Conservation (phyloP, 1,139 yeast species). For the Magnusiomyces clavatus region DNA sequence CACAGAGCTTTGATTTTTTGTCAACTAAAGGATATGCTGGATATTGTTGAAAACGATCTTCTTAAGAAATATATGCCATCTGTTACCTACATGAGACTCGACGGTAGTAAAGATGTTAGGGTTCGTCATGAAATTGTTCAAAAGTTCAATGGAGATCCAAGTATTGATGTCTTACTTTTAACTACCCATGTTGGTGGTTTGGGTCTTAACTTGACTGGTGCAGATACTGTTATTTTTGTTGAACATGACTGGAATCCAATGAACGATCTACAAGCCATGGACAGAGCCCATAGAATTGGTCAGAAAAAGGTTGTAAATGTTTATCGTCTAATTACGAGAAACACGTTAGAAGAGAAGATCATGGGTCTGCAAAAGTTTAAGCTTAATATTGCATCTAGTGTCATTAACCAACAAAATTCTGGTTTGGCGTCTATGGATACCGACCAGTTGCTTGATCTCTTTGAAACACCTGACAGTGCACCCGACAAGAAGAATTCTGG, state of each 20-base stretch:
- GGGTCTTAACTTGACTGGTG: constrained; percentile 95
- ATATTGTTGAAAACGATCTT: constrained; percentile 87
- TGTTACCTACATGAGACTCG: constrained; percentile 90
- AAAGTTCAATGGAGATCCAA: constrained; percentile 91
- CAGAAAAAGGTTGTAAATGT: constrained; percentile 97
- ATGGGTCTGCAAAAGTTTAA: constrained; percentile 98
- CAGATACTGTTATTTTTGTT: constrained; percentile 95
- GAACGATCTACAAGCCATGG: constrained; percentile 99
- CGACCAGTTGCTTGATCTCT: constrained; percentile 82
- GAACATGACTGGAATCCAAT: constrained; percentile 99
- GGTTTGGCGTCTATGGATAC: constrained; percentile 96
- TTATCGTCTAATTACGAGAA: constrained; percentile 82
- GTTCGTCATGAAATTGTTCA: constrained; percentile 87
- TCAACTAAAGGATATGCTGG: constrained; percentile 95
- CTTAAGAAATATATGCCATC: constrained; percentile 78
- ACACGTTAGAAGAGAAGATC: constrained; percentile 91
- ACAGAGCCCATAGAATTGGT: constrained; percentile 95
- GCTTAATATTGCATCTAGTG: constrained; percentile 93
- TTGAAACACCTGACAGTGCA: constrained; percentile 61
- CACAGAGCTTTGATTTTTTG: constrained; percentile 95
- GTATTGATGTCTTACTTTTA: constrained; percentile 82
- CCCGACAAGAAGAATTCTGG: constrained; percentile 34
- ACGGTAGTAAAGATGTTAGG: constrained; percentile 90
- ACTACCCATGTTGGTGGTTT: constrained; percentile 98
- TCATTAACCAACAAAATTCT: constrained; percentile 92